Percentiles rank a stretch among this genome's conserved stretches.
These are phyloP conservation scores for Amauroascus niger DNA, from an alignment of 2,329 filamentous ascomycete species.

Conservation along the genomic window DNA sequence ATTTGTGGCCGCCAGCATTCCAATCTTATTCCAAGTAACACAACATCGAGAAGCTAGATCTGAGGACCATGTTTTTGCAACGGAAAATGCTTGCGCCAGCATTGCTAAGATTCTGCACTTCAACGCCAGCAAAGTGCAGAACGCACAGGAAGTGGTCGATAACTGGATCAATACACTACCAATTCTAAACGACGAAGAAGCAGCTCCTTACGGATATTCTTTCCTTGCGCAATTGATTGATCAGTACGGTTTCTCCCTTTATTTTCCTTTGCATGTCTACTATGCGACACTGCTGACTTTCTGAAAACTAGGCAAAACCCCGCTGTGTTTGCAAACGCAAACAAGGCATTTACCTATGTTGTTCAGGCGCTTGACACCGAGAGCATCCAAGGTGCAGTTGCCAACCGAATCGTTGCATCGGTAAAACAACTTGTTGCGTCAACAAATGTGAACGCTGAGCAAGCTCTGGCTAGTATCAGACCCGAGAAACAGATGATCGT, in stretches of 20 bases:
- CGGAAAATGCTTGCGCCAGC: constrained; percentile 91
- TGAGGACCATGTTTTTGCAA: constrained; percentile 93
- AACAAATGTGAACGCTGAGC: constrained; percentile 64
- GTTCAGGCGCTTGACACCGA: constrained; percentile 84
- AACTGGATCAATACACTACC: constrained; percentile 88
- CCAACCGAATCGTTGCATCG: constrained; percentile 62
- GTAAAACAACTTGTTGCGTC: constrained; percentile 68
- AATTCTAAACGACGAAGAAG: constrained; percentile 91
- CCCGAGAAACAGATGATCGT: constrained; percentile 74
- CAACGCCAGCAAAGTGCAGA: constrained; percentile 65
- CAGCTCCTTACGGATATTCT: constrained; percentile 87
- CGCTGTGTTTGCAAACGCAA: constrained; percentile 64
- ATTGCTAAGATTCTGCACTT: constrained; percentile 96
- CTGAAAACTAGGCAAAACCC: constrained; percentile 64
- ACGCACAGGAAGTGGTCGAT: constrained; percentile 64
- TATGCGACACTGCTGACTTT: constrained; percentile 15
- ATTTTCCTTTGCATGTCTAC: constrained; percentile 1
- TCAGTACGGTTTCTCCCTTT: constrained; percentile 57
- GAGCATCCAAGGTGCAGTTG: constrained; percentile 76
- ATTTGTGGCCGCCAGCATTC: constrained; percentile 71
- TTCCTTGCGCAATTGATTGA: constrained; percentile 88
- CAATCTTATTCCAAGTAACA: constrained; percentile 74
- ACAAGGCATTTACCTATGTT: constrained; percentile 74
- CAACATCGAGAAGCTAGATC: constrained; percentile 70
- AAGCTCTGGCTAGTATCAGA: constrained; percentile 58